phyloP scores from a whole-genome alignment of 73 alveolate species.

The Tetrahymena borealis region DNA sequence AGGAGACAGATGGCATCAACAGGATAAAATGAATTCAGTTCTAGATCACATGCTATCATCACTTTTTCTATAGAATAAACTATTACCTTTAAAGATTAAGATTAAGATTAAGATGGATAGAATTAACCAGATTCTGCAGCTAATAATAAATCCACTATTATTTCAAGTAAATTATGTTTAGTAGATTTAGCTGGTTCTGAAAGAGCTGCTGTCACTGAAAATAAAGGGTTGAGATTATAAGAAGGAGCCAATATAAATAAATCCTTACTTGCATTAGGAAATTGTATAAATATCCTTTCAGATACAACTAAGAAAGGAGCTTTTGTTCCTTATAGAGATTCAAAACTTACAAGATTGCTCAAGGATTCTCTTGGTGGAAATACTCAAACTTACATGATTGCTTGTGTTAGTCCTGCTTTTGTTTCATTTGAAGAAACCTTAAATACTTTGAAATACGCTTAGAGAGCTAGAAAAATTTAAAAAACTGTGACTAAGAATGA shows the following conservation, averaged over 20 bases:
- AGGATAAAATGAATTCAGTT: slow-evolving; percentile 63
- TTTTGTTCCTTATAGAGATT: slow-evolving; percentile 93
- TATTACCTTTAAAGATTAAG: neutral
- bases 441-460: slow-evolving; percentile 87
- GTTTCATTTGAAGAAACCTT: slow-evolving; percentile 80
- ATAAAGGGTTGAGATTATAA: slow-evolving; percentile 62
- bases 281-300: slow-evolving; percentile 81
- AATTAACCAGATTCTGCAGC: neutral
- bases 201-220: slow-evolving; percentile 59
- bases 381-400: slow-evolving; percentile 87
- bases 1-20: slow-evolving; percentile 85
- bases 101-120: neutral
- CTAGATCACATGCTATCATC: slow-evolving; percentile 89
- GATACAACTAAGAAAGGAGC: slow-evolving; percentile 57
- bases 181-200: slow-evolving; percentile 97
- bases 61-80: slow-evolving; percentile 46
- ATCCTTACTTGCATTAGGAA: slow-evolving; percentile 88
- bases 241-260: slow-evolving; percentile 93
- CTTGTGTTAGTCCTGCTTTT: slow-evolving; percentile 80
- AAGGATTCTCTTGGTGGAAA: slow-evolving; percentile 94
- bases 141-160: neutral
- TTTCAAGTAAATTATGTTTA: slow-evolving; percentile 53
- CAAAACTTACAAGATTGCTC: slow-evolving; percentile 86
- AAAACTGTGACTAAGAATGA: slow-evolving; percentile 52
- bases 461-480: slow-evolving; percentile 89